Base-by-base conservation (phyloP, 805 yeast genomes). In the Cephaloascus albidus region DNA sequence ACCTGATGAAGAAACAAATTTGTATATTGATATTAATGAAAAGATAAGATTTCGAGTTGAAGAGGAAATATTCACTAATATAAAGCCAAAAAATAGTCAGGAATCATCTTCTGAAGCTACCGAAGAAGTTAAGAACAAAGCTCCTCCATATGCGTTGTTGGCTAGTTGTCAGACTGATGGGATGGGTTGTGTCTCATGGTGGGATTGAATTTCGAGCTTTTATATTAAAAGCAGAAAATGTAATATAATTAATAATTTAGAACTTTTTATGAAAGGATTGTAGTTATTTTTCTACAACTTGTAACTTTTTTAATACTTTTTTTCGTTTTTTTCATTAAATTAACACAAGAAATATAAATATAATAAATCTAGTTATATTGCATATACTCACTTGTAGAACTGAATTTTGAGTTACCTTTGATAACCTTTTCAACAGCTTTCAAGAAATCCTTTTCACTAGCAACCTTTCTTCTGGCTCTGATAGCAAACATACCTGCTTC, bases 401-500 rank as follows among this genome's bases (percentile, higher is more conserved):
- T 82, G 72, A 93, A 93, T 73, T 93, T 94, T 80, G 89, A 80
- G 70, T 93, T 90, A 53, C 98, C 97, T 74, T 90, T 93, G 56
- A 93, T 93, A 44, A 93, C 99, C 72, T 93, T 93, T 54, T 93
- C 98, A 36, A 93, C 99, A 27, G 98, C 96, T 51, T 90, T 88
- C 53, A 93, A 70, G 73, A 93, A 93, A 62, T 93, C 99, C 72
- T 93, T 93, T 61, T 93, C 99, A 20, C 95, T 83, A 31, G 98
- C 97, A 34, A 93, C 96, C 70, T 93, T 93, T 68, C 98, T 78
- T 64, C 99, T 80, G 16, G 97, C 96, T 54, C 99, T 79, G 40
- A 93, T 93, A 35, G 99, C 98, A 71, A 89, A 93, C 98, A 93
- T 93, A 53, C 99, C 99, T 3, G 98, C 98, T 63, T 93, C 99